Evolutionary conservation across 495 filamentous ascomycete species (phyloP).

Genomic region (Hyaloscypha finlandica): DNA sequence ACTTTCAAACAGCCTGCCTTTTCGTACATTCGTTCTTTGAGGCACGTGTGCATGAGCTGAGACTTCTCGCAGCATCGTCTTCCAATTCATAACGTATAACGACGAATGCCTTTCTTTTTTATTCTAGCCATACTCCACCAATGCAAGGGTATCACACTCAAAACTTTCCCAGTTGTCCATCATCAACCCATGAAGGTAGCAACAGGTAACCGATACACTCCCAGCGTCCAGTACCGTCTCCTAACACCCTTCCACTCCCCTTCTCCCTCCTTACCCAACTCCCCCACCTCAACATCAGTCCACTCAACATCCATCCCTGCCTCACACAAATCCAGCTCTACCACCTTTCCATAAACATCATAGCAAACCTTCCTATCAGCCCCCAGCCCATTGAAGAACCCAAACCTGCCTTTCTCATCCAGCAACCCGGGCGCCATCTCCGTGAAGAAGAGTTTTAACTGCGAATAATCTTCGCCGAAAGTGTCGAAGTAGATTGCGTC

Average conservation of each 20-base stretch:
- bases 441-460: conserved; percentile 83
- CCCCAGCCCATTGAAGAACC: conserved; percentile 95
- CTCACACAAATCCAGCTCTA: conserved; percentile 89
- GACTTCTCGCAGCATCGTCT: background rate
- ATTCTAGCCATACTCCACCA: background rate
- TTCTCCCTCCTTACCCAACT: conserved; percentile 49
- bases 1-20: background rate
- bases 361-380: conserved; percentile 92
- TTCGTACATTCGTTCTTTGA: background rate
- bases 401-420: conserved; percentile 71
- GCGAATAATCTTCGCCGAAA: conserved; percentile 88
- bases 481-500: conserved; percentile 98
- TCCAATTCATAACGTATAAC: background rate
- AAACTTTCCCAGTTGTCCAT: conserved; percentile 3
- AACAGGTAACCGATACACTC: conserved; percentile 70
- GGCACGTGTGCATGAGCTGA: background rate
- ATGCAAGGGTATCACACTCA: conserved; percentile 14
- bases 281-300: conserved; percentile 64
- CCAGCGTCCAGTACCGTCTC: conserved; percentile 84
- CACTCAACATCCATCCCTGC: conserved; percentile 89
- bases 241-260: conserved; percentile 83
- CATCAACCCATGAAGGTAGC: conserved; percentile 42
- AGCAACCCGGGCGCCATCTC: conserved; percentile 83
- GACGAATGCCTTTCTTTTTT: background rate
- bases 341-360: conserved; percentile 91